Evolutionary conservation across 345 rosid genomes (phyloP).

Genomic region (Lumnitzera littorea): DNA sequence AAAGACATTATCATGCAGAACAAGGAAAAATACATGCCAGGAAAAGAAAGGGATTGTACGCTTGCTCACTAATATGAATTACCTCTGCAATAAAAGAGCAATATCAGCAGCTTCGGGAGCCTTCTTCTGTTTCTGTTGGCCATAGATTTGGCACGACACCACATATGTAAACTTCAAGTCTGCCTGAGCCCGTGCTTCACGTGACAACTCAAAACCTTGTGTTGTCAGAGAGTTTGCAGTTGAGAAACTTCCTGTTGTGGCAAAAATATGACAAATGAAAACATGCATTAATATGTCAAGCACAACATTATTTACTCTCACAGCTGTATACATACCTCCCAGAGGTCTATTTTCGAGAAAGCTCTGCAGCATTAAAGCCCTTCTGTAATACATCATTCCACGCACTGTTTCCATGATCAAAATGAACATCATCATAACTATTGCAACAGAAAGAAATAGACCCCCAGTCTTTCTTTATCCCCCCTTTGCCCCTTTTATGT

Average conservation of each 20-base stretch:
- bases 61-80: background rate
- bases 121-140: slow-evolving; percentile 90
- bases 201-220: slow-evolving; percentile 75
- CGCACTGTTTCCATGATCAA: slow-evolving; percentile 55
- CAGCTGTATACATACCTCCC: slow-evolving; percentile 47
- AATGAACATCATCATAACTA: slow-evolving; percentile 1
- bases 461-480: too few species aligned
- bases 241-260: slow-evolving; percentile 51
- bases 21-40: background rate
- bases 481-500: too few species aligned
- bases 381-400: slow-evolving; percentile 99
- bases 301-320: background rate
- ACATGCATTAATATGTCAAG: slow-evolving; percentile 8
- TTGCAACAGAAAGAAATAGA: background rate
- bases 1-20: background rate
- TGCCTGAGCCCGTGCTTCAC: slow-evolving; percentile 86
- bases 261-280: slow-evolving; percentile 15
- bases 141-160: slow-evolving; percentile 96
- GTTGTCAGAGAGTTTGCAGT: slow-evolving; percentile 31
- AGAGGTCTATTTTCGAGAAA: slow-evolving; percentile 67
- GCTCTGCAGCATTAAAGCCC: slow-evolving; percentile 97
- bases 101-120: slow-evolving; percentile 89
- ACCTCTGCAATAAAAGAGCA: slow-evolving; percentile 86
- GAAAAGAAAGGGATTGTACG: background rate
- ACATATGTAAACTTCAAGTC: slow-evolving; percentile 96